Conservation (phyloP, 129 eudicot species). For the Deinandra increscens region DNA sequence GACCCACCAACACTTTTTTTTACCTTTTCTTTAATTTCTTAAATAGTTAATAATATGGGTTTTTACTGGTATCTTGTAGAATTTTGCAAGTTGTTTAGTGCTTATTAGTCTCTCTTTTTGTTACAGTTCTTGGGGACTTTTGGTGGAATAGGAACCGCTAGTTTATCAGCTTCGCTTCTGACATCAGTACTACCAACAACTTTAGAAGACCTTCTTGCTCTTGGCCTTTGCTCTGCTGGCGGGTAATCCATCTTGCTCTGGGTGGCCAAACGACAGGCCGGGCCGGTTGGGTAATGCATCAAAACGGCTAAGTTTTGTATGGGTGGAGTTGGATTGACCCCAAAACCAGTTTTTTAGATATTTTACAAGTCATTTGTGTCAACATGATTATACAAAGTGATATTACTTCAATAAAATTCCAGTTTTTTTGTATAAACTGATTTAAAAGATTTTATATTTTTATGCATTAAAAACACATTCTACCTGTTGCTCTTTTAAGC, state of each 20-base stretch:
- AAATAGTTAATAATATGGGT: too few relatives aligned
- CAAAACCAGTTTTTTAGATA: neutral
- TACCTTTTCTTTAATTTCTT: too few relatives aligned
- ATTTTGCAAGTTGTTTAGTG: neutral
- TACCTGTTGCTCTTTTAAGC: neutral
- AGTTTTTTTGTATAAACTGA: neutral
- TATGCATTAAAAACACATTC: neutral
- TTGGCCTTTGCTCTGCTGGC: conserved; percentile 97
- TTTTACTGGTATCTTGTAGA: neutral
- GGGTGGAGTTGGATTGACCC: neutral
- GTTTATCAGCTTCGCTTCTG: conserved; percentile 90
- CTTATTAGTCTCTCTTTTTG: conserved; percentile 14
- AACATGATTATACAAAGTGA: neutral
- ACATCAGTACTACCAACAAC: conserved; percentile 91
- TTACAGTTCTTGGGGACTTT: conserved; percentile 83
- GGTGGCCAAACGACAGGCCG: neutral
- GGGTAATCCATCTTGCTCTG: conserved; percentile 51
- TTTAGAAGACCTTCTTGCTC: conserved; percentile 96
- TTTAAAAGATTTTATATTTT: neutral
- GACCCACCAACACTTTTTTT: neutral
- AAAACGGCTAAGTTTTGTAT: neutral
- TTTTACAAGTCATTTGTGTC: neutral
- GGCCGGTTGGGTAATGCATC: neutral
- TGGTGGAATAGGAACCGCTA: conserved; percentile 94
- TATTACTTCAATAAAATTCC: neutral